Conservation (phyloP, 2,329 filamentous ascomycete species). For the Aspergillus tubingensis region DNA sequence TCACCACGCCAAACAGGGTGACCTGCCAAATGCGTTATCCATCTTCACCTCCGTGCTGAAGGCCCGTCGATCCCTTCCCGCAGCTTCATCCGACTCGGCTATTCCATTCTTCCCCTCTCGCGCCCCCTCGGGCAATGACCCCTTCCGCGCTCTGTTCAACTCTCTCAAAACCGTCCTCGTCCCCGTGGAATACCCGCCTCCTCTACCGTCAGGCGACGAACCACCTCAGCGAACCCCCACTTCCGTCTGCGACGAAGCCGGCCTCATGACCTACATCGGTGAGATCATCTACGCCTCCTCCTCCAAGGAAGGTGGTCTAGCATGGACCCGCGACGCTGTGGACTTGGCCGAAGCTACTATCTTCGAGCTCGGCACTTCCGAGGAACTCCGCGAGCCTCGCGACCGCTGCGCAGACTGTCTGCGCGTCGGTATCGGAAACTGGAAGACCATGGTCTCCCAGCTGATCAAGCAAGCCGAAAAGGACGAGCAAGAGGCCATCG, state of each 20-base stretch:
- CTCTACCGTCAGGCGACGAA: constrained; percentile 69
- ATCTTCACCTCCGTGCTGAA: constrained; percentile 83
- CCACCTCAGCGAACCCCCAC: constrained; percentile 65
- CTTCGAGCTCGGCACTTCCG: constrained; percentile 34
- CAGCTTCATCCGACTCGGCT: constrained; percentile 35
- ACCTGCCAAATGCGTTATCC: constrained; percentile 71
- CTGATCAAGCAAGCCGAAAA: constrained; percentile 53
- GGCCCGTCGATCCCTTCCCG: constrained; percentile 65
- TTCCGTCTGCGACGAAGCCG: constrained; percentile 80
- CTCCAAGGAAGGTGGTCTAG: constrained; percentile 69
- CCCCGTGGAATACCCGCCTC: constrained; percentile 66
- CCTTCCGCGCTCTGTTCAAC: constrained; percentile 39
- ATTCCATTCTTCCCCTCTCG: constrained; percentile 27
- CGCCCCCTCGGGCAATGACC: constrained; percentile 25
- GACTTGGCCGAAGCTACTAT: constrained; percentile 72
- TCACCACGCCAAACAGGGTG: constrained; percentile 70
- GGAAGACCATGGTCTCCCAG: constrained; percentile 74
- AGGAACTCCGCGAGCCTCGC: constrained; percentile 42
- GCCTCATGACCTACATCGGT: constrained; percentile 84
- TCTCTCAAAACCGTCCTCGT: constrained; percentile 49
- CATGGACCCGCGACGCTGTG: constrained; percentile 88
- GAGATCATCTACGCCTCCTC: constrained; percentile 82
- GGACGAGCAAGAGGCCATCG: constrained; percentile 38
- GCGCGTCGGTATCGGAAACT: constrained; percentile 74
- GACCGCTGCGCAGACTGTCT: constrained; percentile 76